Percentiles rank a stretch among this genome's conserved stretches.
Conservation (phyloP, 352 stramenopile genomes). For the Globisporangium okanoganense region DNA sequence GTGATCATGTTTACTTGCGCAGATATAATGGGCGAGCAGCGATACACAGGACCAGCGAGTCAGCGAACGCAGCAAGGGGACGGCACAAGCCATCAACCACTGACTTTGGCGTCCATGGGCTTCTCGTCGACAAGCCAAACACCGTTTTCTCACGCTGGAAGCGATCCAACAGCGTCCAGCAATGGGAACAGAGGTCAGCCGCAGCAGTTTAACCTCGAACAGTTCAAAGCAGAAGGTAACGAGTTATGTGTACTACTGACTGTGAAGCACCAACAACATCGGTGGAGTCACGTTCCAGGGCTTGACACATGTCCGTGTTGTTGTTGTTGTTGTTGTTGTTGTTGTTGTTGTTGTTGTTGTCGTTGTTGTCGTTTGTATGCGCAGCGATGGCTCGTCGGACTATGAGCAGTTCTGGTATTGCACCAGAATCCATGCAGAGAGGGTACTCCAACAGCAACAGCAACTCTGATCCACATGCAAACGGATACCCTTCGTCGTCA, state of each 20-base stretch:
- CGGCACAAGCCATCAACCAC: not conserved
- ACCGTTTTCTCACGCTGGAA: not conserved
- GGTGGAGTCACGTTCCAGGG: not conserved
- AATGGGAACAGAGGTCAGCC: not conserved
- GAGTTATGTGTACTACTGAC: not conserved
- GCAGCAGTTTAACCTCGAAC: slow-evolving; percentile 15
- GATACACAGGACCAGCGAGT: slow-evolving; percentile 3
- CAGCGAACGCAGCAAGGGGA: not conserved
- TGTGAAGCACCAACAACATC: not conserved
- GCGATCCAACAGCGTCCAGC: not conserved
- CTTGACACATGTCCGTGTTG: not conserved
- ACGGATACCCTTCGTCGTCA: not conserved
- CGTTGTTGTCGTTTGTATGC: not conserved
- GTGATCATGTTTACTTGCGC: not conserved
- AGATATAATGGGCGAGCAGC: slow-evolving; percentile 12
- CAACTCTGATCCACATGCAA: not conserved
- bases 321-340: too few species aligned
- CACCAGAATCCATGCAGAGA: not conserved
- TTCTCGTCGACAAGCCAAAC: slow-evolving; percentile 1
- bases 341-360: too few species aligned
- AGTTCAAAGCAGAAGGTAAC: slow-evolving; percentile 26
- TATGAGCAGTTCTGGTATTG: not conserved
- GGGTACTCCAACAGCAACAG: not conserved
- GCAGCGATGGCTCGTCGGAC: slow-evolving; percentile 17
- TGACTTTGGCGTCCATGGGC: slow-evolving; percentile 12